Evolutionary conservation across 2,329 filamentous ascomycete genomes (phyloP), one percentile per base, ranked within the genome.

Genomic region (Colletotrichum higginsianum): DNA sequence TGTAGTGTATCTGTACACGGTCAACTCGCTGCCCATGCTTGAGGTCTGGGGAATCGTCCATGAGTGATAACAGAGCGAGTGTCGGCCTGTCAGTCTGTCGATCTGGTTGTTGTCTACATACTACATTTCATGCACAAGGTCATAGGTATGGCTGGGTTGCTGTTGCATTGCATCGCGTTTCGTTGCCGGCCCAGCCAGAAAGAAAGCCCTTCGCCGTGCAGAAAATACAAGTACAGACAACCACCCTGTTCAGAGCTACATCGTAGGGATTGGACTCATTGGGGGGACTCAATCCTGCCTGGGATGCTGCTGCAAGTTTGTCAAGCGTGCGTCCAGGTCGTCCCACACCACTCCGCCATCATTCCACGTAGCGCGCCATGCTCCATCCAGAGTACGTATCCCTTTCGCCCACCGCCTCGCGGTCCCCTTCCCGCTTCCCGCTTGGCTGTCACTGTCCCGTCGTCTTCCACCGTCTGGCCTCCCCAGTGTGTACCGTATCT

Each of bases 401-500:
- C 49, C 49, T 21, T 71, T 30, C 18, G 55, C 38, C 67, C 67
- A 69, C 66, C 74, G 73, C 67, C 73, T 65, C 64, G 53, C 66
- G 49, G 68, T 68, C 62, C 42, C 65, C 49, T 67, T 66, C 57
- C 61, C 40, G 30, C 30, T 53, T 42, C 35, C 52, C 5, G 6
- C 40, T 58, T 46, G 58, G 46, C 44, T 50, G 13, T 2, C 16
- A 16, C 26, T 6, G 26, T 7, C 16, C 47, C 35, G 7, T 35
- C 35, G 46, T 63, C 53, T 63, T 26, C 49, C 49, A 47, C 47
- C 47, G 47, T 55, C 61, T n/a, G 44, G 11, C 7, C 21, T 35
- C 42, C 52, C 21, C 26, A 11, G 30, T 30, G 11, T 18, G 18
- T 15, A 21, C 58, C 44, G 38, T 55, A 63, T 57, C n/a, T 40